Evolutionary conservation across 306 rosid genomes (phyloP).

Genomic region (Fragaria ananassa): DNA sequence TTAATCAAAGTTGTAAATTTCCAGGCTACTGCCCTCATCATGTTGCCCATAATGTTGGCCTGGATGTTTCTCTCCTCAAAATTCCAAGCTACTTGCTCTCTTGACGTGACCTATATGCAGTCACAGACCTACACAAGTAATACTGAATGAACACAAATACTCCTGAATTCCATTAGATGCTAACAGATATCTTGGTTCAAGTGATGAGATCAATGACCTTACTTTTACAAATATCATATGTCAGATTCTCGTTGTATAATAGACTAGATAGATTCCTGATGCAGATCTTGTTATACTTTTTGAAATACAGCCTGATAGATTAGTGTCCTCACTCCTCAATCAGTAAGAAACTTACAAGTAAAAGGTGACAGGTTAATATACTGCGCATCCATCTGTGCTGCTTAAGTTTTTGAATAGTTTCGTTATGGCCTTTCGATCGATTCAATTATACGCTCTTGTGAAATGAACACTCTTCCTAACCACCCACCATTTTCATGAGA

Average conservation of each 20-base stretch:
- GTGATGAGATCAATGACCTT: background rate
- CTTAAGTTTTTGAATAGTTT: background rate
- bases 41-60: conserved; percentile 69
- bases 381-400: background rate
- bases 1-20: conserved; percentile 32
- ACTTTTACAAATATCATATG: conserved; percentile 3
- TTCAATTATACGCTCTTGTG: background rate
- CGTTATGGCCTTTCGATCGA: background rate
- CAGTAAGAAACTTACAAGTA: background rate
- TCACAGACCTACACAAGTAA: background rate
- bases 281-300: background rate
- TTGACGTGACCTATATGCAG: background rate
- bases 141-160: background rate
- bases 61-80: conserved; percentile 68
- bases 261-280: background rate
- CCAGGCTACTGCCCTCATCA: conserved; percentile 74
- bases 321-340: background rate
- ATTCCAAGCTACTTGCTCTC: conserved; percentile 20
- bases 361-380: background rate
- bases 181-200: background rate
- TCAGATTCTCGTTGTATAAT: background rate
- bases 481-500: background rate
- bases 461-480: background rate
- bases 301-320: background rate
- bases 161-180: background rate